Evolutionary conservation across 768 basidiomycete genomes (phyloP), one percentile per base, ranked within the genome.

Genomic region (Mrakia hoshinonis): DNA sequence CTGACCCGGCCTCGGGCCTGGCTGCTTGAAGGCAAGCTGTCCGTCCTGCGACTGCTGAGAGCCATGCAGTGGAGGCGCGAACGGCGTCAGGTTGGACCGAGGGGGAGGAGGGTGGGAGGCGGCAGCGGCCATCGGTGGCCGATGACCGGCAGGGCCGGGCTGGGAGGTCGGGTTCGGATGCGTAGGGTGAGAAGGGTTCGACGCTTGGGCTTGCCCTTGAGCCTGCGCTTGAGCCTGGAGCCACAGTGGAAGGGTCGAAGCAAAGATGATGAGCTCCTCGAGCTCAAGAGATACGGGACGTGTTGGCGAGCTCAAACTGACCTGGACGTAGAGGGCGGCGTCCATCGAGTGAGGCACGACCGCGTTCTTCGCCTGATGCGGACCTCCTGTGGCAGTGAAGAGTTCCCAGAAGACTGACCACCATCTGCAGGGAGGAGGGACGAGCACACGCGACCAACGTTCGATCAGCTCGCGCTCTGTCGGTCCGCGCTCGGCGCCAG

Each of bases 351-450:
- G 58, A 61, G 58, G 58, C 15, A 61, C 58, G 18, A 38, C 58
- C 5, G 9, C 34, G 34, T 36, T 61, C 52, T 72, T 73, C 3
- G 75, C 67, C 0, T 75, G 75, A 54, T 75, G 73, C 9, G 71
- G 75, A 1, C 75, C 75, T 51, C 78, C 78, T 0, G 75, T 76
- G 24, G 76, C 77, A 9, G 74, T 76, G 70, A 80, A 78, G 1
- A 77, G 74, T 54, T 80, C 79, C 78, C 77, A 79, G 47, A 78
- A 80, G 31, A 77, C 76, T 46, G 75, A 74, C 79, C 79, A 80
- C 76, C 78, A 80, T 70, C 77, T 77, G 48, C 48, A 29, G 29
- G 20, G 31, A 46, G 3, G 10, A 29, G 13, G 34, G 36, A 9
- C 58, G 22, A 3, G 55, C 55, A 18, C 31, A 58, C 18, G n/a